Base-by-base conservation (phyloP, 805 yeast species). In the Wickerhamiella azyma region DNA sequence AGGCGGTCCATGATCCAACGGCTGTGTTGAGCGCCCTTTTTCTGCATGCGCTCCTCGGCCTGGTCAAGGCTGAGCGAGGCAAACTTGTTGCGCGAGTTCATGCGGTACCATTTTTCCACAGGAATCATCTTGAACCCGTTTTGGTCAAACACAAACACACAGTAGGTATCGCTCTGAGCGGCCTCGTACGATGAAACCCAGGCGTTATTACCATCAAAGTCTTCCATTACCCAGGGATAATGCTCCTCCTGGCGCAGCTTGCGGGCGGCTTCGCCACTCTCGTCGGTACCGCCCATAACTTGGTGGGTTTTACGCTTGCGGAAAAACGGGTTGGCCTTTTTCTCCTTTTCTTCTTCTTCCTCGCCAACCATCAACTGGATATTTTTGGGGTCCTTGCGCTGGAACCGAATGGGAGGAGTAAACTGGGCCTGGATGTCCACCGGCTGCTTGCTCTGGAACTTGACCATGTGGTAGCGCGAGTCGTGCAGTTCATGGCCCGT, bases 151-250 rank as follows among this genome's bases (percentile, higher is more conserved):
- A 86, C 85, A 56, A 89, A 72, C 40, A 89, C 66, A 9, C 85
- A 94, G 52, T 84, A 85, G n/a, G 83, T 70, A 53, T 85, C 96
- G 16, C 86, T 75, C 39, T 83, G 84, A 29, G 80, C 81, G 1
- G 96, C 97, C 66, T 92, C 98, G 65, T 85, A 92, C 55, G 80
- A 82, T 32, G 97, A 96, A 16, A 88, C 96, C 82, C 85, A 92
- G 0, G 94, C 89, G 59, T 92, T 89, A 50, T 76, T 73, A 39
- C 94, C 95, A 58, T 86, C 96, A 61, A 83, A 89, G 65, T 92
- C 98, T 66, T 92, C 98, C 71, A 92, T 68, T 14, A 92, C 94
- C 98, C 98, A 92, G 0, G 98, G 98, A 57, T 84, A 89, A 61
- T 81, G 85, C 65, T 92, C 98, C 65, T 92, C 98, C 60, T 89